A percentile compares a stretch with the other conserved stretches of the same genome.
phyloP scores from a whole-genome alignment of 1,284 basidiomycete species.

The Coniferiporia sulphurascens region DNA sequence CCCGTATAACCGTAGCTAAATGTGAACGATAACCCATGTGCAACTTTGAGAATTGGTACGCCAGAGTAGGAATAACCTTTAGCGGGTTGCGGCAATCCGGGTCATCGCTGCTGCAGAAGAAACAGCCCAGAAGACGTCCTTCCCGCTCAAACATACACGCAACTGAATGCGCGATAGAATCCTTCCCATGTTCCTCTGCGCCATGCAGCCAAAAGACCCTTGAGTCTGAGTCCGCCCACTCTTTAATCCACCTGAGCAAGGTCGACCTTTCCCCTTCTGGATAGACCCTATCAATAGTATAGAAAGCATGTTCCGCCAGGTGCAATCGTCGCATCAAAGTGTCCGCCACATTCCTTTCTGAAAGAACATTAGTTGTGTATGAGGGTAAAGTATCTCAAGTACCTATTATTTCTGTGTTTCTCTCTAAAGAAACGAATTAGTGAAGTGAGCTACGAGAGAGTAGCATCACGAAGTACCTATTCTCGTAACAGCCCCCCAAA shows the following conservation, averaged over 20 bases:
- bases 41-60: not conserved
- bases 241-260: not conserved
- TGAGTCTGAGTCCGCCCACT: not conserved
- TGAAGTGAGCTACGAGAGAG: too few relatives aligned
- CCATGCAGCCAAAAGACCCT: slow-evolving; percentile 30
- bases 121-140: slow-evolving; percentile 25
- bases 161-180: slow-evolving; percentile 28
- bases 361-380: too few relatives aligned
- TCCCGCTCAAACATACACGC: slow-evolving; percentile 27
- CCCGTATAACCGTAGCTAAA: not conserved
- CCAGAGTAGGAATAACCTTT: slow-evolving; percentile 1
- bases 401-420: too few relatives aligned
- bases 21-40: not conserved
- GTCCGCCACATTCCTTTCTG: not conserved
- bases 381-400: too few relatives aligned
- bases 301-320: not conserved
- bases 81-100: not conserved
- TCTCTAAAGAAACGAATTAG: too few relatives aligned
- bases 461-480: not conserved
- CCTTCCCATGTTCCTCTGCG: slow-evolving; percentile 24
- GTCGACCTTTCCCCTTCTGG: not conserved
- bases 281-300: not conserved
- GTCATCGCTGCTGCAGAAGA: slow-evolving; percentile 6
- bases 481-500: not conserved
- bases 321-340: not conserved